Evolutionary conservation across 1,284 basidiomycete genomes (phyloP).

Genomic region (Phellinidium pouzarii): DNA sequence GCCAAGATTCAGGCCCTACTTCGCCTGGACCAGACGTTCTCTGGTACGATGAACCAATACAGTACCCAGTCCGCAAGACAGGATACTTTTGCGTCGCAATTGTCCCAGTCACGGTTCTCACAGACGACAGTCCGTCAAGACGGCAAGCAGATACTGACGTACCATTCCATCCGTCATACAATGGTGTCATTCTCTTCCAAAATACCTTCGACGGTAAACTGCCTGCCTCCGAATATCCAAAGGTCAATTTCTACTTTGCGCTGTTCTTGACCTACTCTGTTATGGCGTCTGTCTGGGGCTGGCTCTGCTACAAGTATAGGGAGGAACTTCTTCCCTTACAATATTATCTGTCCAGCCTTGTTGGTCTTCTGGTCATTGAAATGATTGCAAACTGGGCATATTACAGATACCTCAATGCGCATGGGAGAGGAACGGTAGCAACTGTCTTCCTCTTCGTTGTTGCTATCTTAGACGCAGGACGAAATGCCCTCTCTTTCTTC

Average conservation of each 20-base stretch:
- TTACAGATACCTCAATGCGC: constrained; percentile 86
- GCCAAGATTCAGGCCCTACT: constrained; percentile 25
- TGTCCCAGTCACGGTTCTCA: constrained; percentile 72
- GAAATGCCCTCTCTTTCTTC: constrained; percentile 94
- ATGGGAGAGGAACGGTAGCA: constrained; percentile 68
- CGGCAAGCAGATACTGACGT: constrained; percentile 34
- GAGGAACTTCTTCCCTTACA: constrained; percentile 84
- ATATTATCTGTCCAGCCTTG: constrained; percentile 91
- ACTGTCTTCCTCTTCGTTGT: constrained; percentile 85
- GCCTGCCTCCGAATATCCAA: constrained; percentile 94
- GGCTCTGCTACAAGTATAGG: constrained; percentile 77
- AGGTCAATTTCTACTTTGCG: constrained; percentile 66
- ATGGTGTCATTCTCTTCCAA: constrained; percentile 77
- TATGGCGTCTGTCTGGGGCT: constrained; percentile 57
- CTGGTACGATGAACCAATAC: constrained; percentile 55
- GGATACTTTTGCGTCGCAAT: constrained; percentile 94
- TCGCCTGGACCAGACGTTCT: constrained; percentile 34
- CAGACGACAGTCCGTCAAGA: constrained; percentile 22
- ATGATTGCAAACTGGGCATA: constrained; percentile 90
- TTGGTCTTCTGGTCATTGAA: constrained; percentile 86
- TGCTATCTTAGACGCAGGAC: constrained; percentile 85
- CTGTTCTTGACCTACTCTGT: constrained; percentile 27
- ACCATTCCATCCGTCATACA: constrained; percentile 73
- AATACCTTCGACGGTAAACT: constrained; percentile 89
- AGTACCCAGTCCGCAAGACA: constrained; percentile 79